These are phyloP conservation scores for Xylaria polymorpha DNA, from an alignment of 2,329 filamentous ascomycete species.

Conservation along the genomic window DNA sequence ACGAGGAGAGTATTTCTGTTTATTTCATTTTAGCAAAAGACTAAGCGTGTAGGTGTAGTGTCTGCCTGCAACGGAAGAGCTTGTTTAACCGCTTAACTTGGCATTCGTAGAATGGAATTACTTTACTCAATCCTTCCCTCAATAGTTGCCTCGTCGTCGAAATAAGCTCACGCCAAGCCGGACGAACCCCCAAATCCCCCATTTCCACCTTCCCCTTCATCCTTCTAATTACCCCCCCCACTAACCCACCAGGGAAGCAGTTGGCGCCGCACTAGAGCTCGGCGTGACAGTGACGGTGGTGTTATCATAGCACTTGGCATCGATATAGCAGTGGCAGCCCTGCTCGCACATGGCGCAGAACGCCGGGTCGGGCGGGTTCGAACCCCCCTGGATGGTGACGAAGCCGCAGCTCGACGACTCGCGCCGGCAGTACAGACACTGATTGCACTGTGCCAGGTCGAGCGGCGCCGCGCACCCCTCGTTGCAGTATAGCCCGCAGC, in stretches of 20 bases:
- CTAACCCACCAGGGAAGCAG: conserved; percentile 2
- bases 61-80: background rate
- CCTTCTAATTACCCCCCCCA: background rate
- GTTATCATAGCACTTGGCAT: conserved; percentile 35
- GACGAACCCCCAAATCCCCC: background rate
- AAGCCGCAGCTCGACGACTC: conserved; percentile 44
- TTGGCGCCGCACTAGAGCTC: background rate
- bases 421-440: conserved; percentile 46
- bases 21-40: too few species aligned
- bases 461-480: conserved; percentile 41
- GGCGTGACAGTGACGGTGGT: conserved; percentile 17
- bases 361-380: conserved; percentile 36
- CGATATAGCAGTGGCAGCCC: conserved; percentile 40
- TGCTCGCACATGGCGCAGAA: conserved; percentile 38
- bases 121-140: background rate
- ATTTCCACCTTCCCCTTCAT: background rate
- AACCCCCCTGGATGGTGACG: conserved; percentile 21
- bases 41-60: too few species aligned
- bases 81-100: background rate
- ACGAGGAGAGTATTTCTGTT: too few species aligned
- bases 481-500: background rate
- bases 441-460: conserved; percentile 29
- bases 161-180: conserved; percentile 10
- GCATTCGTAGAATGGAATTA: background rate
- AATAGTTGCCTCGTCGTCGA: background rate